Evolutionary conservation across 2,329 filamentous ascomycete species (phyloP).

Genomic region (Chaetomiaceae sp.): DNA sequence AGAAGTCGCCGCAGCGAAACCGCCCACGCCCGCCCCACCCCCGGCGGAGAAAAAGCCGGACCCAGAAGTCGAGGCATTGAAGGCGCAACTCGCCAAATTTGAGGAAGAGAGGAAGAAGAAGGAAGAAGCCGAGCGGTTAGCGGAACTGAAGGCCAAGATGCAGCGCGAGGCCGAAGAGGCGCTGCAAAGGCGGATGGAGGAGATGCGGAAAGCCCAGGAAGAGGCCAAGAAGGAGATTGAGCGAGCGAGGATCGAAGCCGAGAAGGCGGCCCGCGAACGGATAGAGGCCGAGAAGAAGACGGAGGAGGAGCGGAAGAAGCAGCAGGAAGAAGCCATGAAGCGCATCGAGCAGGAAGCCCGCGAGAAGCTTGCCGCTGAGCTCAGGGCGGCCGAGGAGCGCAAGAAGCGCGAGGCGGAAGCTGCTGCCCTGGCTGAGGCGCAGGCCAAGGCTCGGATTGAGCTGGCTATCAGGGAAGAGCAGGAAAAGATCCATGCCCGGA

Average conservation of each 20-base stretch:
- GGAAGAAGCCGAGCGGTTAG: constrained; percentile 38
- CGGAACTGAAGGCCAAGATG: constrained; percentile 40
- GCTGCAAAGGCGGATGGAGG: constrained; percentile 20
- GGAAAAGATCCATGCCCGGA: constrained; percentile 44
- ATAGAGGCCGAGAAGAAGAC: constrained; percentile 37
- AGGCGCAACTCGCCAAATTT: constrained; percentile 53
- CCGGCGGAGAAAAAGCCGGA: constrained; percentile 41
- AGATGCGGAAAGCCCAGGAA: constrained; percentile 36
- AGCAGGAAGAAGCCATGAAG: constrained; percentile 33
- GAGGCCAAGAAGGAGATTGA: constrained; percentile 46
- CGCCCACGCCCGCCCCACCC: constrained; percentile 38
- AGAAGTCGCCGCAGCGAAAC: constrained; percentile 33
- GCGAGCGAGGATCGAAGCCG: constrained; percentile 43
- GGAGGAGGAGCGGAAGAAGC: constrained; percentile 33
- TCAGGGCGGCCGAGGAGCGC: constrained; percentile 35
- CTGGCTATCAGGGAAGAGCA: constrained; percentile 43
- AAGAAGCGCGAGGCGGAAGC: constrained; percentile 35
- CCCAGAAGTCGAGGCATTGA: constrained; percentile 56
- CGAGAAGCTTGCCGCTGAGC: constrained; percentile 36
- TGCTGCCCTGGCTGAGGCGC: constrained; percentile 32
- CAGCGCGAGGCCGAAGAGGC: constrained; percentile 30
- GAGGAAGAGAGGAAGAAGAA: constrained; percentile 43
- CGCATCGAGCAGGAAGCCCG: constrained; percentile 34
- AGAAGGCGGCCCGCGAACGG: constrained; percentile 39
- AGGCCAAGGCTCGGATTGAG: constrained; percentile 39